phyloP scores from a whole-genome alignment of 352 stramenopile species.

The Pythium phragmitis region DNA sequence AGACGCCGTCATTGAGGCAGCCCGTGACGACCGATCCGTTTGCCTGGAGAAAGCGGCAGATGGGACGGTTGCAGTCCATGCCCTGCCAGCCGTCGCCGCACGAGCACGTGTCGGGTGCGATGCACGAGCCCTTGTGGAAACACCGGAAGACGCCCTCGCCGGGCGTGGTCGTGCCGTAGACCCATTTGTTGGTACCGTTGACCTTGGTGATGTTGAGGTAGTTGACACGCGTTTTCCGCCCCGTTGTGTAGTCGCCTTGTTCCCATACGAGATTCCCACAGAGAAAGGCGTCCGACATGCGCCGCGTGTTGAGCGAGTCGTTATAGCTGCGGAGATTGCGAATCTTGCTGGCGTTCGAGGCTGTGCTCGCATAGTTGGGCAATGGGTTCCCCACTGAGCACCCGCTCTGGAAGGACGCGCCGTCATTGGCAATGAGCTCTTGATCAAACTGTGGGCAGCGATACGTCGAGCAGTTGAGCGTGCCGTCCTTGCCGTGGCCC shows the following conservation, averaged over 20 bases:
- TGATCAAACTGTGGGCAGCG: constrained; percentile 82
- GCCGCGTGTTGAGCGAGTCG: constrained; percentile 57
- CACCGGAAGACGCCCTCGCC: constrained; percentile 96
- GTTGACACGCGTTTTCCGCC: constrained; percentile 87
- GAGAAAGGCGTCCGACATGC: constrained; percentile 60
- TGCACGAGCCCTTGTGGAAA: constrained; percentile 92
- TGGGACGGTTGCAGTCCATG: constrained; percentile 93
- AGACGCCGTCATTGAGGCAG: constrained; percentile 94
- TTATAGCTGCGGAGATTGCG: constrained; percentile 51
- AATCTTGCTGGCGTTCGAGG: constrained; percentile 39
- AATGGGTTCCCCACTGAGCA: constrained; percentile 79
- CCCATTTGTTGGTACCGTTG: constrained; percentile 65
- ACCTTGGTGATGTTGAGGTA: constrained; percentile 91
- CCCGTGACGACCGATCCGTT: constrained; percentile 63
- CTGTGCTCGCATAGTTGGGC: constrained; percentile 42
- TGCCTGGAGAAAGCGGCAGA: constrained; percentile 85
- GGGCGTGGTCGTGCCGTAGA: constrained; percentile 42
- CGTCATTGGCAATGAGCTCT: constrained; percentile 92
- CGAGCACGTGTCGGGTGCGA: constrained; percentile 90
- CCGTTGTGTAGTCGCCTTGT: constrained; percentile 90
- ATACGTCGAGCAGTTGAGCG: constrained; percentile 48
- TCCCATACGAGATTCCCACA: constrained; percentile 90
- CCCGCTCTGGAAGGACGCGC: constrained; percentile 92
- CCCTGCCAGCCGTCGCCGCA: constrained; percentile 91
- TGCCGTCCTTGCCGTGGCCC: constrained; percentile 52